phyloP scores from a whole-genome alignment of 2,329 filamentous ascomycete species.

The Sphaceloma murrayae region DNA sequence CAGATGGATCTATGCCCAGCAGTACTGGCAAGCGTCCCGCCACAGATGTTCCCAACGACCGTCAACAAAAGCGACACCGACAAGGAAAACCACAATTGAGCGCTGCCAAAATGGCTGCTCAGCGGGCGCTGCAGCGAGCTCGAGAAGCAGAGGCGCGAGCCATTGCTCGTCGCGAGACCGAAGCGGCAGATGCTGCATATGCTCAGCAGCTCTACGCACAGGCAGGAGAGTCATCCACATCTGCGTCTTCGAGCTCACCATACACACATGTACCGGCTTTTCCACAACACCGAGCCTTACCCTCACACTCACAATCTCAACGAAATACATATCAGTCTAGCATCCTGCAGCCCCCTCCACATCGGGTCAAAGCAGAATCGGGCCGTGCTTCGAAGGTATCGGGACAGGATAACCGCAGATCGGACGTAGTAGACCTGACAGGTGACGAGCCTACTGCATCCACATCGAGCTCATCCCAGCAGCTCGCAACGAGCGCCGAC shows the following conservation, averaged over 20 bases:
- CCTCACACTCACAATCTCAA: background rate
- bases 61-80: constrained; percentile 15
- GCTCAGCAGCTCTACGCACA: constrained; percentile 26
- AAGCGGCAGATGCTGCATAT: constrained; percentile 22
- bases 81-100: background rate
- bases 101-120: background rate
- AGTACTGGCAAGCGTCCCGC: constrained; percentile 5
- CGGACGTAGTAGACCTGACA: constrained; percentile 12
- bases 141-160: constrained; percentile 16
- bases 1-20: too few relatives aligned
- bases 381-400: background rate
- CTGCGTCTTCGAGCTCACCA: constrained; percentile 7
- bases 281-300: too few relatives aligned
- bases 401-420: background rate
- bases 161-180: constrained; percentile 18
- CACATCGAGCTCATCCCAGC: background rate
- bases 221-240: constrained; percentile 12
- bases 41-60: background rate
- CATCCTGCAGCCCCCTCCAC: background rate
- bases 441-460: constrained; percentile 2
- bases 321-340: background rate
- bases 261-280: too few relatives aligned
- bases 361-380: constrained; percentile 15
- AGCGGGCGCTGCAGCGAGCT: constrained; percentile 15
- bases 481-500: background rate